Conservation (phyloP, 257 asterid species). For the Cordia subcordata region DNA sequence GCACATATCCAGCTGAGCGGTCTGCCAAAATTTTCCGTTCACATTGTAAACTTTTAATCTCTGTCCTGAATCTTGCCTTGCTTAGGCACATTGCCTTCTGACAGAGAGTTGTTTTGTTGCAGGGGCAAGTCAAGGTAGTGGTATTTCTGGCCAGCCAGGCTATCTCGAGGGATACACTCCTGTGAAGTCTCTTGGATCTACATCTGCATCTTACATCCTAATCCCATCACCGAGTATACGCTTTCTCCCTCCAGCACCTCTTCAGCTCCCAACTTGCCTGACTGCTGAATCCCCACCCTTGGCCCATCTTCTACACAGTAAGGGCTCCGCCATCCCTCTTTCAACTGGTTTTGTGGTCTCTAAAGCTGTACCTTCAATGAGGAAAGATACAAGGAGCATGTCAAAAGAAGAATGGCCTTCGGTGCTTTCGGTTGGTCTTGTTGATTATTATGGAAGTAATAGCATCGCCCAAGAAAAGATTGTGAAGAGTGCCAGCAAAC, state of each 20-base stretch:
- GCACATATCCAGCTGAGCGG: too few species aligned
- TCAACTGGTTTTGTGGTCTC: conserved; percentile 89
- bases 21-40: too few species aligned
- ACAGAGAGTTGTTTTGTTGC: conserved; percentile 16
- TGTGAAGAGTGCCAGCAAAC: conserved; percentile 47
- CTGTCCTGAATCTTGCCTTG: not conserved
- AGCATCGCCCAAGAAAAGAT: conserved; percentile 50
- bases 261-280: conserved; percentile 92
- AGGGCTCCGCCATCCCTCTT: conserved; percentile 88
- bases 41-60: not conserved
- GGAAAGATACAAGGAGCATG: conserved; percentile 51
- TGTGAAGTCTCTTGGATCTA: conserved; percentile 79
- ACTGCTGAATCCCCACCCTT: conserved; percentile 98
- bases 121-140: conserved; percentile 80
- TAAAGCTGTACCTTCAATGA: conserved; percentile 89
- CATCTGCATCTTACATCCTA: conserved; percentile 72
- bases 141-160: conserved; percentile 47
- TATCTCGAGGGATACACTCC: conserved; percentile 96
- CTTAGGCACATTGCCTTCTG: conserved; percentile 8
- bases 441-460: conserved; percentile 85
- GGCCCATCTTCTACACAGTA: conserved; percentile 95
- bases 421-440: conserved; percentile 67
- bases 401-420: conserved; percentile 99
- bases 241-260: conserved; percentile 75
- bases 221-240: conserved; percentile 93